Percentiles rank a stretch among this genome's conserved stretches.
phyloP scores from a whole-genome alignment of 2,329 filamentous ascomycete species.

The Pseudogymnoascus sp. region DNA sequence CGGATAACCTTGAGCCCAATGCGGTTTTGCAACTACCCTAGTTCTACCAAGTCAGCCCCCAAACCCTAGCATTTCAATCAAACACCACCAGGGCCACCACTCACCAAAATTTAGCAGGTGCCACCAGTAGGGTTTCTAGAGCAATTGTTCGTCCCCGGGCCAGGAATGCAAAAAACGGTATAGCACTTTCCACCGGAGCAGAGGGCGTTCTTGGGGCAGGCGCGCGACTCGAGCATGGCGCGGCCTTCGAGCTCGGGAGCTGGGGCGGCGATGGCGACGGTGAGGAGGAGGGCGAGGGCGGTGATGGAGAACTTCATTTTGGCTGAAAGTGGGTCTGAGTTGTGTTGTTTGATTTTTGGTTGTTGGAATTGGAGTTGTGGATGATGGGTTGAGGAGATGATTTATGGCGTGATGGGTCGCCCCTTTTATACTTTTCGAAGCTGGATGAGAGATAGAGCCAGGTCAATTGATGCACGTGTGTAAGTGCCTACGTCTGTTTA shows the following conservation, averaged over 20 bases:
- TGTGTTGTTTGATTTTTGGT: background rate
- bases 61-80: background rate
- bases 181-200: background rate
- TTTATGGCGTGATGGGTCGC: background rate
- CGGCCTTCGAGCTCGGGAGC: constrained; percentile 11
- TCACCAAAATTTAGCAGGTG: background rate
- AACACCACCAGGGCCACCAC: background rate
- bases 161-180: background rate
- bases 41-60: background rate
- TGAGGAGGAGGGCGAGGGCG: background rate
- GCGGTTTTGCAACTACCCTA: background rate
- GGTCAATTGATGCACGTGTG: background rate
- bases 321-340: background rate
- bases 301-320: background rate
- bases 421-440: background rate
- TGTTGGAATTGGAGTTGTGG: background rate
- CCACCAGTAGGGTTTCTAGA: background rate
- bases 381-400: background rate
- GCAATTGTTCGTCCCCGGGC: background rate
- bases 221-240: background rate
- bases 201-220: background rate
- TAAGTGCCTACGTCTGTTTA: background rate
- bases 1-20: background rate
- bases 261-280: constrained; percentile 16
- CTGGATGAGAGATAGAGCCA: background rate